These are phyloP conservation scores for Aspergillus texensis DNA, from an alignment of 2,329 filamentous ascomycete genomes.

Conservation along the genomic window DNA sequence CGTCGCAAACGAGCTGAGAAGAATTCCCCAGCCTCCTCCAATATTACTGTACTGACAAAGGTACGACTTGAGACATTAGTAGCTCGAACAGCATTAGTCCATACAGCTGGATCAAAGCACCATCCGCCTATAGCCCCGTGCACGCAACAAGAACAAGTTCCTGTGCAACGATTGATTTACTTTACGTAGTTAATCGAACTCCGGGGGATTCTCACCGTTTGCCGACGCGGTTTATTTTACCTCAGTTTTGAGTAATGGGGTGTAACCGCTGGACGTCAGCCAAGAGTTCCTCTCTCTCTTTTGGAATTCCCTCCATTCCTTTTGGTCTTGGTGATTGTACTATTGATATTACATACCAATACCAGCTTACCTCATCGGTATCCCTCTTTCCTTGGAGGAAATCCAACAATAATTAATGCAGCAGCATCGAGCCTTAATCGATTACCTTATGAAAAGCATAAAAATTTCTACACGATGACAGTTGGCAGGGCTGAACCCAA, in stretches of 20 bases:
- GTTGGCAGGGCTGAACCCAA: constrained; percentile 6
- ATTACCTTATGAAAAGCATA: neutral
- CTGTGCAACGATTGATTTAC: neutral
- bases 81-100: neutral
- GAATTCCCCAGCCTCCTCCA: neutral
- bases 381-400: neutral
- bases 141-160: constrained; percentile 9
- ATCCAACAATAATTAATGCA: neutral
- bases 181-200: constrained; percentile 20
- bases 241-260: neutral
- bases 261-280: constrained; percentile 28
- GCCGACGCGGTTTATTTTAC: constrained; percentile 17
- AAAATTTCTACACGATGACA: neutral
- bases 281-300: constrained; percentile 21
- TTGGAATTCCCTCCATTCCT: neutral
- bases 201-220: constrained; percentile 36
- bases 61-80: neutral
- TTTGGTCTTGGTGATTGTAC: neutral
- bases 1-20: neutral
- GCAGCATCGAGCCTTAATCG: neutral
- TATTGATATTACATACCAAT: constrained; percentile 1
- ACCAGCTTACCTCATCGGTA: constrained; percentile 2
- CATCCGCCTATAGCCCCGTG: constrained; percentile 30
- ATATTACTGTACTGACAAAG: neutral
- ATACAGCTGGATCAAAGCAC: constrained; percentile 19